Base-by-base conservation (phyloP, 2,329 filamentous ascomycete genomes). In the Fusarium sp. region DNA sequence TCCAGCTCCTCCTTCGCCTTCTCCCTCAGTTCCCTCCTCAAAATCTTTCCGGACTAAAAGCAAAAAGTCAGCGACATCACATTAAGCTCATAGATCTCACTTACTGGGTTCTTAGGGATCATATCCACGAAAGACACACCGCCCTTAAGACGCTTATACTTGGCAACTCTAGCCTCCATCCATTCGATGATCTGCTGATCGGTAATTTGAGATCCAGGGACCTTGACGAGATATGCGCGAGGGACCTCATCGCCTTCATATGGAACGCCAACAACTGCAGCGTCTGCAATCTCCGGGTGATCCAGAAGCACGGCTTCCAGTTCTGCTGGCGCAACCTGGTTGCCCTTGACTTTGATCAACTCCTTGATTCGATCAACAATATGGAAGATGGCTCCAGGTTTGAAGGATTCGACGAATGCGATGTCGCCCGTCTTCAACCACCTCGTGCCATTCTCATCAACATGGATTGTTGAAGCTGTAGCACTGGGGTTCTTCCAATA, bases 391-490 rank as follows among this genome's bases (percentile, higher is more conserved):
- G 64, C 75, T 2, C 87, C 86, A 0, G 82, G 76, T 57, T 87
- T 84, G 72, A 90, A 88, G 14, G 86, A 86, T 51, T 90, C 85
- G 64, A 93, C 86, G 73, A 89, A 92, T 12, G 89, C 92, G 54
- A 95, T 87, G 72, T 95, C 93, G 1, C 93, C 93, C 1, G 92
- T 95, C 78, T 89, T 90, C 64, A 95, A 78, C 93, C 93, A 95
- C 20, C 91, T 81, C 12, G 82, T 85, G 20, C 86, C 86, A 59
- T 86, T 82, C 1, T 77, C 62, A 63, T 88, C 86, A 12, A 81
- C 73, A 16, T 82, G 77, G 0, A 86, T 75, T 0, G 91, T 91
- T 42, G 90, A 88, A 14, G 81, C 81, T 0, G 93, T 95, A 3
- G 92, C 93, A 54, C 89, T 85, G 0, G 89, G 88, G 59, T 92